A percentile compares a stretch with the other conserved stretches of the same genome.
phyloP scores from a whole-genome alignment of 2,329 filamentous ascomycete species.

The Clonostachys rosea region DNA sequence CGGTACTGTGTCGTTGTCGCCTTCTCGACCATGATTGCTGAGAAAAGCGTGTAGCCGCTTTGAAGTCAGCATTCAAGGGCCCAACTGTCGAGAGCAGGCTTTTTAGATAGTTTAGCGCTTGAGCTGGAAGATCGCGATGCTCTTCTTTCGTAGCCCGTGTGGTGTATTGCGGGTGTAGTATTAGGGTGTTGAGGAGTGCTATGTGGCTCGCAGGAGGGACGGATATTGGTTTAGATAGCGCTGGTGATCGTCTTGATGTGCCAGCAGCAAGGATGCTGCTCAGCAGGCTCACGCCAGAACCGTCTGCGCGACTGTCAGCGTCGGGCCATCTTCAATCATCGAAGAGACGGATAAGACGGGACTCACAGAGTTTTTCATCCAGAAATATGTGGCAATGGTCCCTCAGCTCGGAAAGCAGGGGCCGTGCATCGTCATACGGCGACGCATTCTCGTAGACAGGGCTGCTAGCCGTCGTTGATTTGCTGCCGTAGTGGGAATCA shows the following conservation, averaged over 20 bases:
- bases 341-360: slow-evolving; percentile 1
- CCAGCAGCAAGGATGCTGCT: slow-evolving; percentile 57
- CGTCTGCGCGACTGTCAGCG: slow-evolving; percentile 16
- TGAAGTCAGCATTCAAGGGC: slow-evolving; percentile 67
- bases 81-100: slow-evolving; percentile 62
- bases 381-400: slow-evolving; percentile 67
- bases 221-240: slow-evolving; percentile 38
- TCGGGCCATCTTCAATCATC: slow-evolving; percentile 12
- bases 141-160: slow-evolving; percentile 62
- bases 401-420: slow-evolving; percentile 58
- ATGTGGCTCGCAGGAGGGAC: slow-evolving; percentile 70
- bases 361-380: slow-evolving; percentile 67
- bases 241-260: slow-evolving; percentile 17
- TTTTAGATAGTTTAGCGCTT: slow-evolving; percentile 66
- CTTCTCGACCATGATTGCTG: no score
- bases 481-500: slow-evolving; percentile 10
- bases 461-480: slow-evolving; percentile 28
- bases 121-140: slow-evolving; percentile 56
- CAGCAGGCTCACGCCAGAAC: slow-evolving; percentile 52
- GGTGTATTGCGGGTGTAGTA: slow-evolving; percentile 77
- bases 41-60: slow-evolving; percentile 12
- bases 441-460: slow-evolving; percentile 17
- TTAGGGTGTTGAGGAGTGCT: slow-evolving; percentile 72
- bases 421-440: slow-evolving; percentile 47
- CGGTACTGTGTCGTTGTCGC: slow-evolving; percentile 23